Conservation (phyloP, 2,329 filamentous ascomycete genomes). For the Geosmithia flava region DNA sequence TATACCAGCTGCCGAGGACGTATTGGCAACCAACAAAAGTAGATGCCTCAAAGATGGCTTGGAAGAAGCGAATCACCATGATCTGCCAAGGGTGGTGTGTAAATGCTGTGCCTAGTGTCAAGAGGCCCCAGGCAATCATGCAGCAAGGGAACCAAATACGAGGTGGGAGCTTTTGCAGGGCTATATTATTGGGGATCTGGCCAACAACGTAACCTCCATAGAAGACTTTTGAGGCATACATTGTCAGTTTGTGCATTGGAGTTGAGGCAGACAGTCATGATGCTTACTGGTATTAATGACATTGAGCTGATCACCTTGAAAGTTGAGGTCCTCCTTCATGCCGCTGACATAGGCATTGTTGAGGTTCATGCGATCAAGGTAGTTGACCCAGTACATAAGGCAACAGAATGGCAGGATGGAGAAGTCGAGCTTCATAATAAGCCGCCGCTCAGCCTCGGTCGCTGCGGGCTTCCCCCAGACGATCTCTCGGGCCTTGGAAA, state of each 20-base stretch:
- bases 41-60: slow-evolving; percentile 23
- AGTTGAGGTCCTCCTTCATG: slow-evolving; percentile 21
- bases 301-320: slow-evolving; percentile 23
- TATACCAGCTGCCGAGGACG: slow-evolving; percentile 44
- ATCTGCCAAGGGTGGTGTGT: slow-evolving; percentile 21
- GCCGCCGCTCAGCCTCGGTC: slow-evolving; percentile 1
- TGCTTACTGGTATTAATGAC: slow-evolving; percentile 23
- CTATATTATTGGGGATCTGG: slow-evolving; percentile 48
- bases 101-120: slow-evolving; percentile 44
- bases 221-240: slow-evolving; percentile 1
- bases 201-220: slow-evolving; percentile 31
- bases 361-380: slow-evolving; percentile 11
- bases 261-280: slow-evolving; percentile 8
- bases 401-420: background rate
- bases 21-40: slow-evolving; percentile 29
- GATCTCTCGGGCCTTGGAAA: slow-evolving; percentile 3
- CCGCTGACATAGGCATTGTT: slow-evolving; percentile 24
- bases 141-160: slow-evolving; percentile 50
- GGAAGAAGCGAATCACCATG: slow-evolving; percentile 26
- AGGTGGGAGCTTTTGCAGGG: slow-evolving; percentile 49
- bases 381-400: slow-evolving; percentile 1
- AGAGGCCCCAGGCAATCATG: slow-evolving; percentile 49
- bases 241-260: background rate
- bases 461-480: slow-evolving; percentile 5
- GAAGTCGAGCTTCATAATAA: slow-evolving; percentile 3